phyloP scores from a whole-genome alignment of 148 eudicot genomes.

The Tetragonia tetragonoides region DNA sequence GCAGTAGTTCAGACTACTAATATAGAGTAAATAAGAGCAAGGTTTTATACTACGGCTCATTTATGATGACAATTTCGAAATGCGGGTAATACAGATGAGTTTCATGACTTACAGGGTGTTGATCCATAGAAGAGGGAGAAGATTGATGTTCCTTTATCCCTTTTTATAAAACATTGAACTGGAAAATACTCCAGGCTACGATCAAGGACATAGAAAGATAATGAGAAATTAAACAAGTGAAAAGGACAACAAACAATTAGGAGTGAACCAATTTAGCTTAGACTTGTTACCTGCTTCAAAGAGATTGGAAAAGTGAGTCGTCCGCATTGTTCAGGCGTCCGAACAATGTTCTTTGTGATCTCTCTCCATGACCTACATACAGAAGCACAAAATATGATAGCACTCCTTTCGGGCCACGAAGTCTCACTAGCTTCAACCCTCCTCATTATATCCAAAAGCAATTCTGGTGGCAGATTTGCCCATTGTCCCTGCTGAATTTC shows the following conservation, averaged over 20 bases:
- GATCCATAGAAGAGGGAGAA: conserved; percentile 70
- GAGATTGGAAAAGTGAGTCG: conserved; percentile 90
- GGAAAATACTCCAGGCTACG: conserved; percentile 81
- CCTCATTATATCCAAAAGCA: conserved; percentile 79
- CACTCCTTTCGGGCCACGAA: conserved; percentile 84
- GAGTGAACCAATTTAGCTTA: not conserved
- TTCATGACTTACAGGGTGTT: conserved; percentile 68
- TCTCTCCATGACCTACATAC: conserved; percentile 95
- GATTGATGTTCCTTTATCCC: conserved; percentile 69
- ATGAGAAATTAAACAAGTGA: not conserved
- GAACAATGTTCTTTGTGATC: conserved; percentile 83
- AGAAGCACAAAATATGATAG: conserved; percentile 74
- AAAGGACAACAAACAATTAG: not conserved
- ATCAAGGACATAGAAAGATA: conserved; percentile 8
- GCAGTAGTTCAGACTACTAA: no score
- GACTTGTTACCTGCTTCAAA: conserved; percentile 64
- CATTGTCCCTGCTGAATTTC: conserved; percentile 72
- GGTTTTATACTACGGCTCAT: no score
- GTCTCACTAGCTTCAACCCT: conserved; percentile 85
- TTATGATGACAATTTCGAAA: no score
- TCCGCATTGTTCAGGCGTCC: conserved; percentile 89
- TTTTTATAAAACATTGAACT: conserved; percentile 85
- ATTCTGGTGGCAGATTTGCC: conserved; percentile 90
- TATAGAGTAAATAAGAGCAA: no score
- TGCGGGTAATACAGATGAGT: not conserved